A percentile compares a stretch with the other conserved stretches of the same genome.
Conservation (phyloP, 179 eudicot species). For the Beta lomatogona region DNA sequence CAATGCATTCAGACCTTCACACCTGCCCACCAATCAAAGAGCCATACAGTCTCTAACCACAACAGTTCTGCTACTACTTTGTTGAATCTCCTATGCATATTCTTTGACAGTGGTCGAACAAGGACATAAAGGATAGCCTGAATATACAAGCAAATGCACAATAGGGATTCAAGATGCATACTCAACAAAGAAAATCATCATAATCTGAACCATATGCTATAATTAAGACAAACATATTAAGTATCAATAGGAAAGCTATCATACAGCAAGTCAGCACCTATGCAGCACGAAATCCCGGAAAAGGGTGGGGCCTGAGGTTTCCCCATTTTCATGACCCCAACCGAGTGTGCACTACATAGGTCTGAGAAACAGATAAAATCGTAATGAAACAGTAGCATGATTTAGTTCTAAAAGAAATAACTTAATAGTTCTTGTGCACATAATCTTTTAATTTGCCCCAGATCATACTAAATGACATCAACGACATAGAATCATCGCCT, state of each 20-base stretch:
- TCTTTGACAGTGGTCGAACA: slow-evolving; percentile 69
- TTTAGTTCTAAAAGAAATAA: neutral
- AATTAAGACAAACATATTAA: neutral
- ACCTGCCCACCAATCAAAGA: slow-evolving; percentile 93
- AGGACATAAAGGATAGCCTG: slow-evolving; percentile 59
- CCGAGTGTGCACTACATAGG: no score
- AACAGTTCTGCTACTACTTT: slow-evolving; percentile 66
- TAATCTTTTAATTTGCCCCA: neutral
- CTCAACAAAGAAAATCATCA: neutral
- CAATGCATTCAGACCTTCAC: slow-evolving; percentile 49
- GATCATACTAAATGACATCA: neutral
- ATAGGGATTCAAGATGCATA: neutral
- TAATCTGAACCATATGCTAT: neutral
- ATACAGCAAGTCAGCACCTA: neutral
- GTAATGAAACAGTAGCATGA: neutral
- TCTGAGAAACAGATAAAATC: neutral
- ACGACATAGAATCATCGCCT: neutral
- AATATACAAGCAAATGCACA: slow-evolving; percentile 15
- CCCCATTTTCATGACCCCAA: no score
- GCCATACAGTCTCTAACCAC: slow-evolving; percentile 82
- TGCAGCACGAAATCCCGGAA: neutral
- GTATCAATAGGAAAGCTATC: neutral
- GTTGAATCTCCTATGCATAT: slow-evolving; percentile 63
- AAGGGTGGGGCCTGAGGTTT: no score
- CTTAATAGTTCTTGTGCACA: neutral